A percentile compares a stretch with the other conserved stretches of the same genome.
phyloP scores from a whole-genome alignment of 306 rosid species.

The Crataegus laevigata region DNA sequence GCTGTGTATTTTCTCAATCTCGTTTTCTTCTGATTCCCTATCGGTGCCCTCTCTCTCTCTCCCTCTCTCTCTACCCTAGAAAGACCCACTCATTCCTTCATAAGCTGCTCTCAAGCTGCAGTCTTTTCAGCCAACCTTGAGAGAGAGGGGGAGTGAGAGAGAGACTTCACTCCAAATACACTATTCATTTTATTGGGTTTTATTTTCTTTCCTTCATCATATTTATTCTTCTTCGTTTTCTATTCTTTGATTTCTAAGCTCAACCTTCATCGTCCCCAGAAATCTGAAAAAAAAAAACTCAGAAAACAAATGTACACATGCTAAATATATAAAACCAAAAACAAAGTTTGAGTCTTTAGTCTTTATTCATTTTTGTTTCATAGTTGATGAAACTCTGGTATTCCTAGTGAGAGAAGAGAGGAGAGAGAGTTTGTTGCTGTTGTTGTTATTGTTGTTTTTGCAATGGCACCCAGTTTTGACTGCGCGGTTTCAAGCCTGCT shows the following conservation, averaged over 20 bases:
- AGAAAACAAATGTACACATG: background rate
- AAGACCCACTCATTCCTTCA: slow-evolving; percentile 59
- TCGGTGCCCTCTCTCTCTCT: slow-evolving; percentile 19
- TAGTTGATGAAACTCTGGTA: background rate
- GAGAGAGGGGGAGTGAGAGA: slow-evolving; percentile 13
- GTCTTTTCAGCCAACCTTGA: slow-evolving; percentile 39
- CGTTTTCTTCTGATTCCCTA: slow-evolving; percentile 18
- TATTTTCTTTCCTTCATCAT: slow-evolving; percentile 17
- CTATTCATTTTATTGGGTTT: slow-evolving; percentile 19
- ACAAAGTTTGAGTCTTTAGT: background rate
- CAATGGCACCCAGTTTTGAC: slow-evolving; percentile 94
- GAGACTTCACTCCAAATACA: slow-evolving; percentile 9
- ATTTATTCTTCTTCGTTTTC: slow-evolving; percentile 4
- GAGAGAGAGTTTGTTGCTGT: background rate
- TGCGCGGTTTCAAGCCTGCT: slow-evolving; percentile 61
- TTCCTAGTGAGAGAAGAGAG: background rate
- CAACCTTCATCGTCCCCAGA: background rate
- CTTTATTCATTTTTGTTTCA: background rate
- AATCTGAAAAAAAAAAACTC: slow-evolving; percentile 1
- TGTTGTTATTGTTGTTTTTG: slow-evolving; percentile 2
- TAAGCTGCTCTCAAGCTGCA: slow-evolving; percentile 43
- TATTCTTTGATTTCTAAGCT: background rate
- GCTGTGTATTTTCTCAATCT: slow-evolving; percentile 22
- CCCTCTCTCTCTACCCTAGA: slow-evolving; percentile 50
- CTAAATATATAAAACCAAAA: background rate